Conservation (phyloP, 345 rosid genomes). For the Alliaria petiolata region DNA sequence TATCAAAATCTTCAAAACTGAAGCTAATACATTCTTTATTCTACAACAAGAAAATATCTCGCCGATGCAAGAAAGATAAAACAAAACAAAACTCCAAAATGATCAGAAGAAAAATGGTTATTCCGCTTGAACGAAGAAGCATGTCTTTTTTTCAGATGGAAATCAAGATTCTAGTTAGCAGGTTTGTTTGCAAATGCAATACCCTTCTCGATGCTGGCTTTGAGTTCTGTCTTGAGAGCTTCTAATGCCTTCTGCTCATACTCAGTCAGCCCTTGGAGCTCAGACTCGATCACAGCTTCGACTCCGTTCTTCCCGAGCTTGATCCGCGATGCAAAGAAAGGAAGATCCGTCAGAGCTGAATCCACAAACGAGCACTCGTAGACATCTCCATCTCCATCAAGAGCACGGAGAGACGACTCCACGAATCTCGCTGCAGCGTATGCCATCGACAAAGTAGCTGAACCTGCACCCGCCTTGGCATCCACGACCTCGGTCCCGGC, state of each 20-base stretch:
- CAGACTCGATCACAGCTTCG: slow-evolving; percentile 72
- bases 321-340: slow-evolving; percentile 84
- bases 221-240: slow-evolving; percentile 70
- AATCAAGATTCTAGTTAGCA: slow-evolving; percentile 33
- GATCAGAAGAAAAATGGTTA: slow-evolving; percentile 21
- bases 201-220: slow-evolving; percentile 89
- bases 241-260: slow-evolving; percentile 86
- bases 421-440: slow-evolving; percentile 96
- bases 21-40: slow-evolving; percentile 34
- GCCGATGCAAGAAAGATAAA: slow-evolving; percentile 15
- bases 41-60: slow-evolving; percentile 16
- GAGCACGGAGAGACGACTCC: slow-evolving; percentile 92
- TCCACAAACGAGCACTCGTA: slow-evolving; percentile 82
- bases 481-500: slow-evolving; percentile 97
- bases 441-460: slow-evolving; percentile 96
- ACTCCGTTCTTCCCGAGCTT: slow-evolving; percentile 83
- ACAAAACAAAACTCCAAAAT: slow-evolving; percentile 26
- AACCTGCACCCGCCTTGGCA: slow-evolving; percentile 97
- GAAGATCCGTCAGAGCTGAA: slow-evolving; percentile 70
- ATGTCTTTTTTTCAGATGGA: background rate
- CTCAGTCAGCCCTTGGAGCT: slow-evolving; percentile 66
- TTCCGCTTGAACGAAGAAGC: slow-evolving; percentile 6
- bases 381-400: slow-evolving; percentile 86
- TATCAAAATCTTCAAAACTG: slow-evolving; percentile 14
- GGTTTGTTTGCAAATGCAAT: slow-evolving; percentile 66